Evolutionary conservation across 1,284 basidiomycete genomes (phyloP).

Genomic region (Moesziomyces aphidis): DNA sequence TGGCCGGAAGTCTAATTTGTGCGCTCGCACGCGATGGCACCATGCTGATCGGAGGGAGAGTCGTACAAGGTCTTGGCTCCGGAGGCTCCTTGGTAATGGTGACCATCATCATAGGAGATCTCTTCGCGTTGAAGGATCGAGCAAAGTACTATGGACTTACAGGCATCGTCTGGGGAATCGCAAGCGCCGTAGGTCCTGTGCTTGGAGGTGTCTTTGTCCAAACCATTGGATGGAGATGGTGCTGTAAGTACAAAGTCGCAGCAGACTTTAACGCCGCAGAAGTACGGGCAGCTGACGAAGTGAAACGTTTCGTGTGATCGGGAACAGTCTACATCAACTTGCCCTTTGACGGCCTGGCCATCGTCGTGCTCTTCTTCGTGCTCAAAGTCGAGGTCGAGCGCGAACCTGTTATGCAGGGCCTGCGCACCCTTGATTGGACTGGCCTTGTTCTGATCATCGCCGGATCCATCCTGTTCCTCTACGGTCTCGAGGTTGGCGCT

Average conservation of each 20-base stretch:
- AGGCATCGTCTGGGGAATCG: conserved; percentile 9
- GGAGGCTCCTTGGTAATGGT: conserved; percentile 8
- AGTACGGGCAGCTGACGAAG: not conserved
- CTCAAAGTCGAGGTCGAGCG: conserved; percentile 11
- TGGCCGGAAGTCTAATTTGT: conserved; percentile 2
- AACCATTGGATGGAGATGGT: conserved; percentile 9
- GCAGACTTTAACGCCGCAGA: too few relatives aligned
- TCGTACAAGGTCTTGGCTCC: conserved; percentile 4
- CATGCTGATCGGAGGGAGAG: conserved; percentile 6
- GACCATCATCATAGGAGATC: conserved; percentile 9
- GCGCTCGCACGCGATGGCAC: conserved; percentile 1
- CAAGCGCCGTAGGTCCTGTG: conserved; percentile 5
- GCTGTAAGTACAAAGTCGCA: conserved; percentile 1
- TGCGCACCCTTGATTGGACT: conserved; percentile 9
- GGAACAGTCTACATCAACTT: conserved; percentile 9
- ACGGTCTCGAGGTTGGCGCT: conserved; percentile 5
- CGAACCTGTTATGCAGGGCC: conserved; percentile 3
- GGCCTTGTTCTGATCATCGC: conserved; percentile 3
- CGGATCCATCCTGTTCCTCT: conserved; percentile 8
- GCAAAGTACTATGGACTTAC: conserved; percentile 9
- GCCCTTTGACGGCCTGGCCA: conserved; percentile 7
- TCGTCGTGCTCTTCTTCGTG: conserved; percentile 6
- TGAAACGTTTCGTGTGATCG: not conserved
- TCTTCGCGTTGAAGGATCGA: conserved; percentile 7
- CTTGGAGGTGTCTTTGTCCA: conserved; percentile 7